Evolutionary conservation across 495 filamentous ascomycete species (phyloP), one percentile per base, ranked within the genome.

Genomic region (Neurospora cerealis): DNA sequence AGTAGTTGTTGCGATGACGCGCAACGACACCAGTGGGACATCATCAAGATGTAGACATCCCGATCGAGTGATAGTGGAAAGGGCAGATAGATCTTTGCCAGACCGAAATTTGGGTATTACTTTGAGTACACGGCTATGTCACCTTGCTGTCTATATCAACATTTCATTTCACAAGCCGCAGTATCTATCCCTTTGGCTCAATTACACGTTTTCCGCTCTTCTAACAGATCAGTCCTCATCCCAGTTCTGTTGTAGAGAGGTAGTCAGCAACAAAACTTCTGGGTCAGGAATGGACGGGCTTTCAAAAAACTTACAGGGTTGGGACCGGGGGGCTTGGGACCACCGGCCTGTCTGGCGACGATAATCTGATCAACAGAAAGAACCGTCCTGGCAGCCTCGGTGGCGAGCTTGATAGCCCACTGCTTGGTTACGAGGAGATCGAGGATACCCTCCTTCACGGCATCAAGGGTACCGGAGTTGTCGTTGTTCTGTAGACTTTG

Each of bases 291-390:
- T 2, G 19, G 42, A 8, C 8, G 19, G 42, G 1, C 42, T 46
- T 46, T 1, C 10, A 1, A 3, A n/a, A 46, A 21, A 46, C 42
- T 10, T 46, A 46, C 42, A 74, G 94, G 89, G 86, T 97, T 97
- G 69, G 93, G 94, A 21, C 92, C 93, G 15, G 96, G 96, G 39
- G 94, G 93, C 86, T 99, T 99, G 39, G 96, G 96, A 42, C 96
- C 96, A 79, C 96, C 96, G 34, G 96, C 96, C 84, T 98, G 95
- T 83, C 95, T 90, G 70, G 96, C 94, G 69, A 99, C 96, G 79
- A 99, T 99, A 78, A 99, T 98, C 85, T 99, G 96, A 84, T 99
- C 96, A 19, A 99, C 96, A 44, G 94, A 95, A 74, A 99, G 86
- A 44, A 99, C 92, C 60, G 96, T 98, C 73, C 96, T 89, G 70